Percentiles rank a stretch among this genome's conserved stretches.
Conservation (phyloP, 192 early-diverging fungal genomes). For the Gonapodya prolifera region DNA sequence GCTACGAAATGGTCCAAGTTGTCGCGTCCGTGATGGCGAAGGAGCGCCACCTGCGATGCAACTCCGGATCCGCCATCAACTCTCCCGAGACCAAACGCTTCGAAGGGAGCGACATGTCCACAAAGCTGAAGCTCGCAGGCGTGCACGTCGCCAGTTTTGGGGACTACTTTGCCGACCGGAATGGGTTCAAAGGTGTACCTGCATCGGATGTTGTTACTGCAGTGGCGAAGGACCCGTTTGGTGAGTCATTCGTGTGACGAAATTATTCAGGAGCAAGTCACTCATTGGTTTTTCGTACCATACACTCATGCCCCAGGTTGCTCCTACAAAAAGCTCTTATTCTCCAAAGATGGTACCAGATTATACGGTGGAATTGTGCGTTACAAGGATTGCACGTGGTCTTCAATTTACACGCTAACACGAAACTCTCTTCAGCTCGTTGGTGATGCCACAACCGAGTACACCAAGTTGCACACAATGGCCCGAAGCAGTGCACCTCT, state of each 20-base stretch:
- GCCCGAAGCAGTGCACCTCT: constrained; percentile 35
- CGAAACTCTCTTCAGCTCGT: constrained; percentile 19
- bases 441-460: constrained; percentile 47
- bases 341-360: constrained; percentile 50
- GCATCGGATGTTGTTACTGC: constrained; percentile 17
- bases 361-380: constrained; percentile 43
- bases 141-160: constrained; percentile 60
- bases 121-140: constrained; percentile 54
- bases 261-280: constrained; percentile 7
- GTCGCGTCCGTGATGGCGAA: constrained; percentile 21
- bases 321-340: constrained; percentile 48
- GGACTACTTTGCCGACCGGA: constrained; percentile 39
- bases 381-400: background rate
- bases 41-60: constrained; percentile 20
- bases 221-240: constrained; percentile 35
- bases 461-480: constrained; percentile 43
- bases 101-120: constrained; percentile 46
- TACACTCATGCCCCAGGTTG: constrained; percentile 8
- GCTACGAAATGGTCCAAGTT: constrained; percentile 61
- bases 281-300: background rate
- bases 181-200: background rate
- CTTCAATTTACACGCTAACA: background rate
- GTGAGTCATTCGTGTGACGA: constrained; percentile 6
- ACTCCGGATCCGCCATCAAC: constrained; percentile 8
- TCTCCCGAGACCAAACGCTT: constrained; percentile 19